These are phyloP conservation scores for Plasmodium vinckei DNA, from an alignment of 169 alveolate species.

Conservation along the genomic window DNA sequence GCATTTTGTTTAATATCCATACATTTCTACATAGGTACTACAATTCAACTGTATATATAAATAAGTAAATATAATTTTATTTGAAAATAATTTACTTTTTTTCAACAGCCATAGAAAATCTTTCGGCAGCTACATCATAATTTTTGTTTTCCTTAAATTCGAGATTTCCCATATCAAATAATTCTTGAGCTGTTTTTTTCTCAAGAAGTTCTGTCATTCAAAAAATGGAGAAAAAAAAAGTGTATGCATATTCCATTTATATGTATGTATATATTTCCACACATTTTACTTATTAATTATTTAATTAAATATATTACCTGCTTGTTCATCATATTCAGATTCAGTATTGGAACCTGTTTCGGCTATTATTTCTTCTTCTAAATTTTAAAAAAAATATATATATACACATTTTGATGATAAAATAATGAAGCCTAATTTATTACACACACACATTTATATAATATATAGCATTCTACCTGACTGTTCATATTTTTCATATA, in stretches of 20 bases:
- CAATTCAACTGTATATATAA: background rate
- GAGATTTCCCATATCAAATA: conserved; percentile 69
- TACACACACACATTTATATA: background rate
- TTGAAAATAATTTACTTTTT: conserved; percentile 30
- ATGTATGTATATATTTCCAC: background rate
- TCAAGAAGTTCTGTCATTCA: conserved; percentile 41
- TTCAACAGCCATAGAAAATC: conserved; percentile 74
- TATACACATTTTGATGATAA: background rate
- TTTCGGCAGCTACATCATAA: conserved; percentile 60
- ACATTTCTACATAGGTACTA: background rate
- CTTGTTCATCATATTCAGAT: conserved; percentile 68
- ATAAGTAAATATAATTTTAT: background rate
- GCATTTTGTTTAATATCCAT: background rate
- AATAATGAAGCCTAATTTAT: background rate
- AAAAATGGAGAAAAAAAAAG: background rate
- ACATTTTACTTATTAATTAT: background rate
- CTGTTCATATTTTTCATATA: background rate
- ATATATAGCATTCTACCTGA: too few relatives aligned
- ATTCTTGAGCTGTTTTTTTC: conserved; percentile 62
- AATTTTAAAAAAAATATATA: background rate
- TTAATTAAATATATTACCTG: conserved; percentile 6
- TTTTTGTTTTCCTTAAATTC: conserved; percentile 70
- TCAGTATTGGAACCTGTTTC: conserved; percentile 51
- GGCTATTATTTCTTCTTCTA: conserved; percentile 59
- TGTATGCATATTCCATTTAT: background rate